phyloP scores from a whole-genome alignment of 1,284 basidiomycete genomes.

The Inonotus hispidus region DNA sequence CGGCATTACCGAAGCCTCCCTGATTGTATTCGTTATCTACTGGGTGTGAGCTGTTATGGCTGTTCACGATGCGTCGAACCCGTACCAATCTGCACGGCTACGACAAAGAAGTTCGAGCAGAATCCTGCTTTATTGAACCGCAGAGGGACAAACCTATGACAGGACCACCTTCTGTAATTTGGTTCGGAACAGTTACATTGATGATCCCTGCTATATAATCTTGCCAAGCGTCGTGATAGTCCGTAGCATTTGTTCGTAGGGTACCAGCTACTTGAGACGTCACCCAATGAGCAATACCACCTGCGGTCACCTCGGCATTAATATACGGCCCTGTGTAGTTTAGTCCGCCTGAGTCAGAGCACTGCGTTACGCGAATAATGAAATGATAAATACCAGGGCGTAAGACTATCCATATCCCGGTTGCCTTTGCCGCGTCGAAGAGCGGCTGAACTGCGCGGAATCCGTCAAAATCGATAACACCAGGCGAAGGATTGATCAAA shows the following conservation, averaged over 20 bases:
- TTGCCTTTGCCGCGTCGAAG: conserved; percentile 37
- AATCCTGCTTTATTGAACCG: not conserved
- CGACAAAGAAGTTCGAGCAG: not conserved
- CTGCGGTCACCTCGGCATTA: conserved; percentile 77
- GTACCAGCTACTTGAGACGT: conserved; percentile 61
- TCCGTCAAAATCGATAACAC: conserved; percentile 64
- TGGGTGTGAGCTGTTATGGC: not conserved
- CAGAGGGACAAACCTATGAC: conserved; percentile 51
- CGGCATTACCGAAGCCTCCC: conserved; percentile 37
- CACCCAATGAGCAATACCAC: conserved; percentile 76
- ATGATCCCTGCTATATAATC: conserved; percentile 65
- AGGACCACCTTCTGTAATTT: conserved; percentile 65
- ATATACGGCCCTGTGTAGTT: conserved; percentile 47
- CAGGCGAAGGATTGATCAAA: conserved; percentile 68
- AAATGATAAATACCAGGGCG: conserved; percentile 33
- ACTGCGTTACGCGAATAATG: not conserved
- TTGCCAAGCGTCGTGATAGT: conserved; percentile 65
- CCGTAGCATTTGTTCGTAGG: conserved; percentile 64
- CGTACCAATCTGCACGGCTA: conserved; percentile 65
- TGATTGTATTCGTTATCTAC: conserved; percentile 76
- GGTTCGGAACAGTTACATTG: conserved; percentile 53
- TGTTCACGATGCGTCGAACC: not conserved
- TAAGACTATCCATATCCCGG: conserved; percentile 43
- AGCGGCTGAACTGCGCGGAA: conserved; percentile 69
- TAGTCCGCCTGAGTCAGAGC: not conserved